Conservation (phyloP, 192 early-diverging fungal species). For the Ambispora gerdemannii region DNA sequence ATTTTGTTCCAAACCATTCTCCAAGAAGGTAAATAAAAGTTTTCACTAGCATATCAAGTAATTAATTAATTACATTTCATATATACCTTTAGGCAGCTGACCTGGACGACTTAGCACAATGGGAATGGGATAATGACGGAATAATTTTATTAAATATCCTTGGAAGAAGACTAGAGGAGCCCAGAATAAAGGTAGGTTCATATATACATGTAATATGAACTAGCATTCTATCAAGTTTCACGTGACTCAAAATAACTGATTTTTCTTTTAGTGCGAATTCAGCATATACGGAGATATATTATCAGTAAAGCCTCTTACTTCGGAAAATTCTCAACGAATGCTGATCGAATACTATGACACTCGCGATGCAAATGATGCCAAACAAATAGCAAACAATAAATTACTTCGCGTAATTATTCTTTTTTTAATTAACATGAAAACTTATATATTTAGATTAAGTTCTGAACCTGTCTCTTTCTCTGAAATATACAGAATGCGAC, state of each 20-base stretch:
- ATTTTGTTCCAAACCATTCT: neutral
- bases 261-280: neutral
- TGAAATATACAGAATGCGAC: neutral
- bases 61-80: neutral
- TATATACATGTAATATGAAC: too few species aligned
- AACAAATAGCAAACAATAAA: slow-evolving; percentile 31
- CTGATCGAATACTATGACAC: slow-evolving; percentile 47
- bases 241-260: neutral
- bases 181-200: neutral
- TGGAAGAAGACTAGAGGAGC: neutral
- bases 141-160: neutral
- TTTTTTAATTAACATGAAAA: neutral
- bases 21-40: neutral
- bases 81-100: neutral
- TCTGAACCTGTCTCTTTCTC: neutral
- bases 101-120: neutral
- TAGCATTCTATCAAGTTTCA: too few species aligned
- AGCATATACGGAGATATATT: neutral
- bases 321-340: neutral
- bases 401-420: slow-evolving; percentile 33
- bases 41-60: too few species aligned
- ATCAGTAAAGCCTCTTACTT: neutral
- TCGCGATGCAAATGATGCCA: slow-evolving; percentile 38
- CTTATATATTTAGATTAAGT: neutral
- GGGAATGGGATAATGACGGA: neutral